Evolutionary conservation across 2,329 filamentous ascomycete species (phyloP).

Genomic region (Claviceps fusiformis): DNA sequence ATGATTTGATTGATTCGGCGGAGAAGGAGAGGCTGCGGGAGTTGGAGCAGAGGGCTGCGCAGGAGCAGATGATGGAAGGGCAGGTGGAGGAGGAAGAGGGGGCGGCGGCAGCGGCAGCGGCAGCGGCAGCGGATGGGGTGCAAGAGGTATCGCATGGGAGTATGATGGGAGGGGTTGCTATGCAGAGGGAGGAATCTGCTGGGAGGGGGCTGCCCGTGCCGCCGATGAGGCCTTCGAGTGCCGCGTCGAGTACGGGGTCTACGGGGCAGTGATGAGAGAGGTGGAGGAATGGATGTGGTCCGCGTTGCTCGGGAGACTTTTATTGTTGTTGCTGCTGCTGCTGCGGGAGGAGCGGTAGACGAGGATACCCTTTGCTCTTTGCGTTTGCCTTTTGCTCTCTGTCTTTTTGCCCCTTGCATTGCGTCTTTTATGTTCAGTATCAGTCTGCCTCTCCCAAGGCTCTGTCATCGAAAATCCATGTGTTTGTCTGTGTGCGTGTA

Average conservation of each 20-base stretch:
- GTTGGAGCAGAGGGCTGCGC: conserved; percentile 30
- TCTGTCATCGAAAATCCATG: too few relatives aligned
- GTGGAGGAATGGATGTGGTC: not conserved
- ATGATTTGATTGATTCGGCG: conserved; percentile 46
- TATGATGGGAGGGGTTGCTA: conserved; percentile 24
- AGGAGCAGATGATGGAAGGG: conserved; percentile 23
- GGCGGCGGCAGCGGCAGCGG: conserved; percentile 22
- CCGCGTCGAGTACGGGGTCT: conserved; percentile 29
- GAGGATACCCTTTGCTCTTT: not conserved
- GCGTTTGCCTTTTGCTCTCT: too few relatives aligned
- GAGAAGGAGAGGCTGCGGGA: conserved; percentile 44
- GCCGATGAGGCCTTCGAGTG: conserved; percentile 24
- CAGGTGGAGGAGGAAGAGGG: conserved; percentile 22
- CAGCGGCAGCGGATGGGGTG: conserved; percentile 19
- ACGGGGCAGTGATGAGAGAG: conserved; percentile 19
- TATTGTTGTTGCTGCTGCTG: not conserved
- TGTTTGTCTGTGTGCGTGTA: too few relatives aligned
- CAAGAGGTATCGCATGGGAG: conserved; percentile 7
- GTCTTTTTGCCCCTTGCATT: not conserved
- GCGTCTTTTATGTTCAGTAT: not conserved
- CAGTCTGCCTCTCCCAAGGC: too few relatives aligned
- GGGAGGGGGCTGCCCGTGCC: conserved; percentile 15
- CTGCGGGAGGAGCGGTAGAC: not conserved
- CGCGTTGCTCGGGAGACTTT: not conserved
- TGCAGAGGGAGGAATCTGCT: conserved; percentile 23